Base-by-base conservation (phyloP, 2,329 filamentous ascomycete species). In the Colletotrichum sp. region DNA sequence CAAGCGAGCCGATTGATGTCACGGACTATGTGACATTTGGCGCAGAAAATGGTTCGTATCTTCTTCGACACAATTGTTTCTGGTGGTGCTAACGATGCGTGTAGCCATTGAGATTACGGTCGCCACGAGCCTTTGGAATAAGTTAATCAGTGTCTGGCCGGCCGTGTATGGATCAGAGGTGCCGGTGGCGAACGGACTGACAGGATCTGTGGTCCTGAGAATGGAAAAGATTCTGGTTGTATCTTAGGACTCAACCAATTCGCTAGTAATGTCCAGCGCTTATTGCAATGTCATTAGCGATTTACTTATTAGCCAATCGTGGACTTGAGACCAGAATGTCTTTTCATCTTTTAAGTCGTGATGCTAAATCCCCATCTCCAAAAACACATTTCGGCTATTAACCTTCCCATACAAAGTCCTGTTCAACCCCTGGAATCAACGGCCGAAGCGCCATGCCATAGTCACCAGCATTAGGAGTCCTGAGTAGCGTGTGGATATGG, bases 401-500 rank as follows among this genome's bases (percentile, higher is more conserved):
- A 2, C 26, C 85, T 55, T 86, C 84, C 86, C 86, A 89, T 3
- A 87, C 77, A 75, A 84, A 89, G 24, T 80, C 81, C 81, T 89
- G 87, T 72, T 83, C 81, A 4, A 82, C 78, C 0, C 82, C 81
- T 0, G 81, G 81, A 30, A 89, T 83, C 79, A 87, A 70, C 4
- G 79, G 79, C 74, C 86, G 81, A 67, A 91, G 72, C 1, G 88
- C 89, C 83, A 88, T 90, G 0, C 95, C 94, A 81, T 96, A 96
- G 81, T 96, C 95, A 0, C 94, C 95, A 0, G 86, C 91, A 82
- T 96, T 96, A 1, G 95, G 95, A 36, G 91, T 93, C 43, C 95
- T 84, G 77, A 95, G 84, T 68, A 95, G 84, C 0, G 94, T 96
- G 82, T 96, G 95, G 26, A 95, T 94, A 79, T 96, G 95, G 79